Percentiles rank a stretch among this genome's conserved stretches.
These are phyloP conservation scores for Heliamphora ciliata DNA, from an alignment of 179 eudicot species.

Conservation along the genomic window DNA sequence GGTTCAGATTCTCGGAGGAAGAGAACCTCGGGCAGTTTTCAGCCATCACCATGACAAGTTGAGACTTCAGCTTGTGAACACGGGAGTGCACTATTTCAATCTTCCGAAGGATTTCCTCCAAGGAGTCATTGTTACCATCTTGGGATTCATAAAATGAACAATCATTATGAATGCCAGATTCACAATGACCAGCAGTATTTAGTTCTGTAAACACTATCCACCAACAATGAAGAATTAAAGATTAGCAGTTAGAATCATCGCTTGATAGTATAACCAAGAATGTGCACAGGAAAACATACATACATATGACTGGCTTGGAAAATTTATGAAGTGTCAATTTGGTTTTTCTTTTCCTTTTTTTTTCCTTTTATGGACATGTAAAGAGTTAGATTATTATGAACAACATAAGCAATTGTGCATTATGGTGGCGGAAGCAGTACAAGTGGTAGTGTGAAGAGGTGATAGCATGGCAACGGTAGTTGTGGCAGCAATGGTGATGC, in stretches of 20 bases:
- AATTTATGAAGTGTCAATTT: not conserved
- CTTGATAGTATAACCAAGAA: not conserved
- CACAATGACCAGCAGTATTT: slow-evolving; percentile 32
- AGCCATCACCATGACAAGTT: slow-evolving; percentile 44
- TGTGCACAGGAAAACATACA: not conserved
- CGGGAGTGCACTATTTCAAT: slow-evolving; percentile 52
- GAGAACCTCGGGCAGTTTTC: slow-evolving; percentile 53
- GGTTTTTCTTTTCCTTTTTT: not conserved
- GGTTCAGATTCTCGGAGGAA: slow-evolving; percentile 66
- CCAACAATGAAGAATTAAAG: not conserved
- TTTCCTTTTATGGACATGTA: not conserved
- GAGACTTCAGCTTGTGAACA: slow-evolving; percentile 45
- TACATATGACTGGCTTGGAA: too few species aligned
- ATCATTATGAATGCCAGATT: slow-evolving; percentile 36
- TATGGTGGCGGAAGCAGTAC: not conserved
- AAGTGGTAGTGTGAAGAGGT: not conserved
- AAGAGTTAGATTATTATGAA: not conserved
- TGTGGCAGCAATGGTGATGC: not conserved
- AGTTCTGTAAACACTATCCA: slow-evolving; percentile 29
- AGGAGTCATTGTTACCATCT: slow-evolving; percentile 30
- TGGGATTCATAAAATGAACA: slow-evolving; percentile 26
- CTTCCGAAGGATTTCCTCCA: slow-evolving; percentile 52
- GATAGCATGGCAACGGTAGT: not conserved
- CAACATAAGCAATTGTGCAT: not conserved
- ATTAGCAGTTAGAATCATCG: not conserved